Evolutionary conservation across 108 stramenopile genomes (phyloP).

Genomic region (Stephanodiscus minutulus): DNA sequence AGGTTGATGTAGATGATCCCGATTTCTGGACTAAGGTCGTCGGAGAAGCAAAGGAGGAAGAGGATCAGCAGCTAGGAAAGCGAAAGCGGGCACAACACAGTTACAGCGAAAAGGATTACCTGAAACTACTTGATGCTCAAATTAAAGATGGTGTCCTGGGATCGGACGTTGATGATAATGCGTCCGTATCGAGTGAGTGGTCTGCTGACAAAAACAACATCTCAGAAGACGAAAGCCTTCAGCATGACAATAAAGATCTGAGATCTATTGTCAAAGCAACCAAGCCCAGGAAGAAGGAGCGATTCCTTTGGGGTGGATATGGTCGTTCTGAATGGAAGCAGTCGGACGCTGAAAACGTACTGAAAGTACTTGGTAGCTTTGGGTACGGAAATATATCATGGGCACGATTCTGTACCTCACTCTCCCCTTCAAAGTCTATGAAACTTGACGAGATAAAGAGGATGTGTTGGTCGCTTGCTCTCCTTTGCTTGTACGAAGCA

Average conservation of each 20-base stretch:
- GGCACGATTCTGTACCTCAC: slow-evolving; percentile 44
- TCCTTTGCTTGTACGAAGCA: slow-evolving; percentile 62
- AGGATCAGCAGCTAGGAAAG: slow-evolving; percentile 47
- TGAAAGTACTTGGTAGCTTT: slow-evolving; percentile 50
- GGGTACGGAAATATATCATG: slow-evolving; percentile 69
- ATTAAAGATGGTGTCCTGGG: slow-evolving; percentile 28
- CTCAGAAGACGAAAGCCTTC: slow-evolving; percentile 43
- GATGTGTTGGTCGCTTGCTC: slow-evolving; percentile 73
- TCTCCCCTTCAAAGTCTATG: slow-evolving; percentile 42
- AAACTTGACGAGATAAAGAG: slow-evolving; percentile 58
- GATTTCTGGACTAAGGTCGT: slow-evolving; percentile 94
- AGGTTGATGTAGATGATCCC: slow-evolving; percentile 82
- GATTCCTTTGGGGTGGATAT: slow-evolving; percentile 49
- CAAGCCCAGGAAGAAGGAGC: slow-evolving; percentile 38
- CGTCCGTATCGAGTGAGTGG: slow-evolving; percentile 33
- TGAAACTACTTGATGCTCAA: slow-evolving; percentile 41
- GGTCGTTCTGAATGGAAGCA: slow-evolving; percentile 59
- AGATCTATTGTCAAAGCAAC: slow-evolving; percentile 26
- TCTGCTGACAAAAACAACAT: slow-evolving; percentile 28
- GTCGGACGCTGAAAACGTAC: slow-evolving; percentile 54
- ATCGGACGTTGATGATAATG: slow-evolving; percentile 37
- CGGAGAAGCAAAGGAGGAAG: slow-evolving; percentile 71
- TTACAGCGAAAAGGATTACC: slow-evolving; percentile 63
- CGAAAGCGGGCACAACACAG: slow-evolving; percentile 54
- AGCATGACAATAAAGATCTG: slow-evolving; percentile 32